These are phyloP conservation scores for Luvunga scandens DNA, from an alignment of 345 rosid species.

Conservation along the genomic window DNA sequence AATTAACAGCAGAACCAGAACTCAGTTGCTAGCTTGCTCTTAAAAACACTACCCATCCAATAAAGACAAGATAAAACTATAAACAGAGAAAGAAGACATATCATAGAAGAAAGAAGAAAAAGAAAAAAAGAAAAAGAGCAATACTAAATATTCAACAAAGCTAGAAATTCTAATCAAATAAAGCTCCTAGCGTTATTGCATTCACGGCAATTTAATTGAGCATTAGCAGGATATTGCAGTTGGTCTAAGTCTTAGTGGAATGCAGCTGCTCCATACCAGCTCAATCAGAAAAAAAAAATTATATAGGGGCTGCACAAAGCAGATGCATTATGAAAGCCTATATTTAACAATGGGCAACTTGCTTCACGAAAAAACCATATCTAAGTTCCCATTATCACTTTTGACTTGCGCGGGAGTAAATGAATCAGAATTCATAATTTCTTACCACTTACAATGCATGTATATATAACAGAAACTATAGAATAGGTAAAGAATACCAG, in stretches of 20 bases:
- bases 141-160: not conserved
- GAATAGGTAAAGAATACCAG: not conserved
- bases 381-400: not conserved
- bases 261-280: not conserved
- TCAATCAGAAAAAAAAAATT: not conserved
- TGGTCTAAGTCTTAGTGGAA: not conserved
- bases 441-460: not conserved
- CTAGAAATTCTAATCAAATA: not conserved
- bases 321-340: not conserved
- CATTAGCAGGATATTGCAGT: not conserved
- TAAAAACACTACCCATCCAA: not conserved
- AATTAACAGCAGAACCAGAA: not conserved
- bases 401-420: not conserved
- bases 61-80: not conserved
- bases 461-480: not conserved
- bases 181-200: not conserved
- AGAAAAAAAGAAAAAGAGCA: not conserved
- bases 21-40: not conserved
- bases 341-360: not conserved
- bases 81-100: not conserved
- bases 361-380: not conserved
- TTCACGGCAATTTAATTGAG: not conserved
- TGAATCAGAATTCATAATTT: not conserved
- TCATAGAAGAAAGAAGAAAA: no score
- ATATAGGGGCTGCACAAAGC: not conserved